phyloP scores from a whole-genome alignment of 2,329 filamentous ascomycete species.

The Aspergillus tamarii region DNA sequence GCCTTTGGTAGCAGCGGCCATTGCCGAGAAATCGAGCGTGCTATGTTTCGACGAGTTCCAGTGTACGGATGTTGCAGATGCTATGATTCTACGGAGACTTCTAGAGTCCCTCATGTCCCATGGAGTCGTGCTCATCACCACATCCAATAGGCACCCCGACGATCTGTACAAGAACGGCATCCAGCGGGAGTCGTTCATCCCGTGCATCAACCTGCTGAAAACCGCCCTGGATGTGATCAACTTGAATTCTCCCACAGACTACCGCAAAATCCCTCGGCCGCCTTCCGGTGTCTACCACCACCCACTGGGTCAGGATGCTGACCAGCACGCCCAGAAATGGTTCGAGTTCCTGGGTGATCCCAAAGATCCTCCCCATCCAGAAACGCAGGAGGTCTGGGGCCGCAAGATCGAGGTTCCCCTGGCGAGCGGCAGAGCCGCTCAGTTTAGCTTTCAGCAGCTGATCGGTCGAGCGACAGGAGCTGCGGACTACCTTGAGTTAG shows the following conservation, averaged over 20 bases:
- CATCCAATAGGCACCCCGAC: slow-evolving; percentile 93
- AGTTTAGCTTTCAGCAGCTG: slow-evolving; percentile 90
- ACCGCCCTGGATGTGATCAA: slow-evolving; percentile 84
- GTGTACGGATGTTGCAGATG: slow-evolving; percentile 96
- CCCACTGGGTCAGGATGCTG: slow-evolving; percentile 76
- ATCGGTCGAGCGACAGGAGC: slow-evolving; percentile 87
- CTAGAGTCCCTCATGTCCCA: slow-evolving; percentile 93
- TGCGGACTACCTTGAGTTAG: slow-evolving; percentile 92
- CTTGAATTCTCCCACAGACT: slow-evolving; percentile 92
- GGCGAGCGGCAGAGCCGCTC: slow-evolving; percentile 84
- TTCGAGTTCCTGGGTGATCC: slow-evolving; percentile 91
- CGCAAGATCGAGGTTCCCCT: slow-evolving; percentile 83
- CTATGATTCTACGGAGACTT: slow-evolving; percentile 92
- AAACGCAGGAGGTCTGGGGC: slow-evolving; percentile 87
- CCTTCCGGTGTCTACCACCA: slow-evolving; percentile 93
- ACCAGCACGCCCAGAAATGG: slow-evolving; percentile 88
- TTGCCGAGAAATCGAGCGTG: slow-evolving; percentile 81
- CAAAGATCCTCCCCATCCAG: slow-evolving; percentile 72
- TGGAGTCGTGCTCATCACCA: slow-evolving; percentile 94
- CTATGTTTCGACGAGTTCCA: slow-evolving; percentile 99
- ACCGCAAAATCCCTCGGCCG: slow-evolving; percentile 93
- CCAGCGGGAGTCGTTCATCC: slow-evolving; percentile 91
- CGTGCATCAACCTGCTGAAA: slow-evolving; percentile 91
- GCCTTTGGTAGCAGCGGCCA: slow-evolving; percentile 91
- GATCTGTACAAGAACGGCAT: slow-evolving; percentile 98